Percentiles rank a stretch among this genome's conserved stretches.
phyloP scores from a whole-genome alignment of 1,284 basidiomycete species.

The Cutaneotrichosporon daszewskae region DNA sequence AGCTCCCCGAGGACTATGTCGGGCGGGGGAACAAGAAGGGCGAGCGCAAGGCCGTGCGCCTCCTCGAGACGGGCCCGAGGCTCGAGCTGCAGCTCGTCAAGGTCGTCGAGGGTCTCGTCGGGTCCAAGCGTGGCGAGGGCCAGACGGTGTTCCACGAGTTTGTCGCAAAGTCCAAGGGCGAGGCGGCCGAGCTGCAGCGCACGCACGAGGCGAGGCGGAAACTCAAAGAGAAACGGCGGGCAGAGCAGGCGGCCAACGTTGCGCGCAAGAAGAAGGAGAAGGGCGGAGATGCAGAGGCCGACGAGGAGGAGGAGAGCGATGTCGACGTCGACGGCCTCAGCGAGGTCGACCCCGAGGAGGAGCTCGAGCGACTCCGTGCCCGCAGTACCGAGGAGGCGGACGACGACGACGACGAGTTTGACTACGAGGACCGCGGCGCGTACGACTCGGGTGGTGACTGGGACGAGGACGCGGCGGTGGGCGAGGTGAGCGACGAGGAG shows the following conservation, averaged over 20 bases:
- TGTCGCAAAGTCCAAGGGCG: slow-evolving; percentile 66
- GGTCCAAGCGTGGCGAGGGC: slow-evolving; percentile 60
- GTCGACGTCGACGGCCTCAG: slow-evolving; percentile 48
- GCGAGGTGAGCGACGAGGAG: slow-evolving; percentile 49
- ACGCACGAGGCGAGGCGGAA: slow-evolving; percentile 70
- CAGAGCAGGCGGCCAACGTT: slow-evolving; percentile 84
- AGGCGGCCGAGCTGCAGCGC: slow-evolving; percentile 60
- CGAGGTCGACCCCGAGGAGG: slow-evolving; percentile 49
- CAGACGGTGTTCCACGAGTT: slow-evolving; percentile 87
- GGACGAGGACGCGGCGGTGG: slow-evolving; percentile 48
- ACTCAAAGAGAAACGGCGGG: slow-evolving; percentile 66
- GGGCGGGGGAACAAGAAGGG: slow-evolving; percentile 90
- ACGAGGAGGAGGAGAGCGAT: slow-evolving; percentile 41
- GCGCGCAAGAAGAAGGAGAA: slow-evolving; percentile 62
- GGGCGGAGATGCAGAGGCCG: slow-evolving; percentile 46
- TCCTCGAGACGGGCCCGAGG: slow-evolving; percentile 92
- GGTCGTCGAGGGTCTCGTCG: slow-evolving; percentile 88
- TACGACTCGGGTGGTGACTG: slow-evolving; percentile 54
- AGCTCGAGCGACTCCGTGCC: slow-evolving; percentile 29
- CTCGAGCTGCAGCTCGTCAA: slow-evolving; percentile 92
- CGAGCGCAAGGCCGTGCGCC: slow-evolving; percentile 77
- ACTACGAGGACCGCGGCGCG: slow-evolving; percentile 49
- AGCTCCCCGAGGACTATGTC: slow-evolving; percentile 85
- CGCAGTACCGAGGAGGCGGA: slow-evolving; percentile 28
- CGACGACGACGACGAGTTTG: slow-evolving; percentile 42